A percentile compares a stretch with the other conserved stretches of the same genome.
These are phyloP conservation scores for Pseudocercospora fijiensis DNA, from an alignment of 2,329 filamentous ascomycete species.

Conservation along the genomic window DNA sequence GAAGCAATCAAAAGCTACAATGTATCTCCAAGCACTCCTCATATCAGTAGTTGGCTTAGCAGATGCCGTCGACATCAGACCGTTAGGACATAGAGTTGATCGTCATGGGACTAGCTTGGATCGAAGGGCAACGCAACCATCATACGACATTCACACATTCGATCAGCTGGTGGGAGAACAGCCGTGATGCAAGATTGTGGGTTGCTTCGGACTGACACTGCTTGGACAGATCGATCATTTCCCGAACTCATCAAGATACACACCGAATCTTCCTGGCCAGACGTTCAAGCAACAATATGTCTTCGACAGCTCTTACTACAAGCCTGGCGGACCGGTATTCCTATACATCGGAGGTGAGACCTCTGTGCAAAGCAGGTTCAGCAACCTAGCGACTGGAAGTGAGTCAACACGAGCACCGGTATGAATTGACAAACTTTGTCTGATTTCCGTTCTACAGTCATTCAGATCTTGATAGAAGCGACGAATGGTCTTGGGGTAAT, in stretches of 20 bases:
- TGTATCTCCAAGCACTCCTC: background rate
- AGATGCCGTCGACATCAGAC: background rate
- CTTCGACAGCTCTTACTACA: slow-evolving; percentile 75
- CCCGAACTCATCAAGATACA: slow-evolving; percentile 72
- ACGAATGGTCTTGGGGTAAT: slow-evolving; percentile 57
- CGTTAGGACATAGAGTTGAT: background rate
- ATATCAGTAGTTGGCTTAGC: background rate
- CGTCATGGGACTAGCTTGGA: background rate
- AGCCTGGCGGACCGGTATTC: slow-evolving; percentile 74
- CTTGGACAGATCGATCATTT: slow-evolving; percentile 67
- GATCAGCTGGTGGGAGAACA: slow-evolving; percentile 9
- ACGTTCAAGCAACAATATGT: slow-evolving; percentile 74
- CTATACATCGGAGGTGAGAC: slow-evolving; percentile 73
- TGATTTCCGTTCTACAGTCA: slow-evolving; percentile 25
- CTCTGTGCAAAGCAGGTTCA: slow-evolving; percentile 17
- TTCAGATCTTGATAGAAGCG: slow-evolving; percentile 56
- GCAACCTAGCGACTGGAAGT: slow-evolving; percentile 43
- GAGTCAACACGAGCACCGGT: background rate
- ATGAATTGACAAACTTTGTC: background rate
- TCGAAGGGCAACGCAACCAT: background rate
- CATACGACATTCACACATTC: slow-evolving; percentile 9
- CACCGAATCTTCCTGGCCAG: slow-evolving; percentile 65
- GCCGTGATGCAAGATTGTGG: background rate
- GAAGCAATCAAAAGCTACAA: background rate
- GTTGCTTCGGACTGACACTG: background rate